A percentile compares a stretch with the other conserved stretches of the same genome.
These are phyloP conservation scores for Dalbergia cochinchinensis DNA, from an alignment of 306 rosid species.

Conservation along the genomic window DNA sequence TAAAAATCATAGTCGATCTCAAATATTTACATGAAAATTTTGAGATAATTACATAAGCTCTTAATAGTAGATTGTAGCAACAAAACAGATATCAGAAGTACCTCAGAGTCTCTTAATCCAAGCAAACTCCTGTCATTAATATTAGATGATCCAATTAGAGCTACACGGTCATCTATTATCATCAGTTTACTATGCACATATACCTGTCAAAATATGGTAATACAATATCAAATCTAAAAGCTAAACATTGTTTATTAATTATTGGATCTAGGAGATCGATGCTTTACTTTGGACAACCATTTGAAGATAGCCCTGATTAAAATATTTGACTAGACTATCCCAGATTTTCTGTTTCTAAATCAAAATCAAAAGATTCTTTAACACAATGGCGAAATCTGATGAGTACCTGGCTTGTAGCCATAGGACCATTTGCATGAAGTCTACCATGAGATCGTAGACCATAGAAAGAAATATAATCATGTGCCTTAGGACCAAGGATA, in stretches of 20 bases:
- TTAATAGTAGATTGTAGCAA: constrained; percentile 12
- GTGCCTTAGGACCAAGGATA: constrained; percentile 75
- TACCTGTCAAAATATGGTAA: constrained; percentile 59
- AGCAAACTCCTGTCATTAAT: constrained; percentile 96
- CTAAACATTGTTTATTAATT: constrained; percentile 22
- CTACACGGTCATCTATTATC: constrained; percentile 83
- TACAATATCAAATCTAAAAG: constrained; percentile 27
- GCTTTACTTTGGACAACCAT: neutral
- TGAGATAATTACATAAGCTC: constrained; percentile 25
- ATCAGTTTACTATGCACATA: constrained; percentile 96
- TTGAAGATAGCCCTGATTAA: constrained; percentile 24
- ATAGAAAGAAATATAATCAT: constrained; percentile 92
- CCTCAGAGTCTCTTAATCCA: constrained; percentile 98
- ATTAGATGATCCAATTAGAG: constrained; percentile 93
- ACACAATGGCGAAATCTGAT: constrained; percentile 8
- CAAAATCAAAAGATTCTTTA: constrained; percentile 14
- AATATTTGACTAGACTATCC: neutral
- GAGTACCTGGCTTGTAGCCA: constrained; percentile 90
- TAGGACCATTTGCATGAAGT: constrained; percentile 80
- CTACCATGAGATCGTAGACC: constrained; percentile 92
- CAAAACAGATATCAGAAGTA: constrained; percentile 44
- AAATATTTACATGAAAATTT: neutral
- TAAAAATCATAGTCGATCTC: neutral
- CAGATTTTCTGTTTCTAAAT: constrained; percentile 1
- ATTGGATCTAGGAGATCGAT: constrained; percentile 19